Base-by-base conservation (phyloP, 176 grass and related monocot genomes). In the Carex scoparia region DNA sequence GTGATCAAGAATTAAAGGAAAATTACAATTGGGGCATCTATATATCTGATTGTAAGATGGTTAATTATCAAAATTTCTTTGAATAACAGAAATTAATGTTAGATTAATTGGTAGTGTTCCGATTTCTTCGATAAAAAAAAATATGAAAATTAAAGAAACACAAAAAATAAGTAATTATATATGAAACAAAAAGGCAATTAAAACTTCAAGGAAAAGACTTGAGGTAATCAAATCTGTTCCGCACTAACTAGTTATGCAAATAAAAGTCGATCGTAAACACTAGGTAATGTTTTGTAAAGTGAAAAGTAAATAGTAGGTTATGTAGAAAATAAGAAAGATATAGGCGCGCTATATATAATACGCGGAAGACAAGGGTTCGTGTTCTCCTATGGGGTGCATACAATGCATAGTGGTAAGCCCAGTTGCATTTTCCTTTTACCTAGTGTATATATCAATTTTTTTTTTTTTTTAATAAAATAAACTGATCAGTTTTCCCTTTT, bases 361-460 rank as follows among this genome's bases (percentile, higher is more conserved):
- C 54, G 61, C 80, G 15, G 58, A 65, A 82, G 80, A 82, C 80
- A 82, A 67, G 80, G 80, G 80, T 48, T 82, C 80, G 80, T 67
- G 80, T 82, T n/a, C 37, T 82, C 61, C 11, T 82, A 23, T 27
- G 63, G 40, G 80, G 61, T 46, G 8, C 80, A 82, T 69, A 37
- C 4, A 18, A 40, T 4, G 16, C 15, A 23, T 23, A 58, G 54
- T 58, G 54, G 27, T 38, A 1, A 28, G 3, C 53, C 77, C 77
- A 80, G 61, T 80, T 80, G 31, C 14, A 32, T 61, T 38, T 40
- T 80, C 28, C 30, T 61, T 80, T 61, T 58, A 79, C 2, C 12
- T 79, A 30, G n/a, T 54, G 42, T 28, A 42, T 18, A 2, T 28
- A 15, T 15, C 37, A 68, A 15, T 4, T 37, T 32, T 15, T 69